These are phyloP conservation scores for Cercophora sp. DNA, from an alignment of 495 filamentous ascomycete species.

Conservation along the genomic window DNA sequence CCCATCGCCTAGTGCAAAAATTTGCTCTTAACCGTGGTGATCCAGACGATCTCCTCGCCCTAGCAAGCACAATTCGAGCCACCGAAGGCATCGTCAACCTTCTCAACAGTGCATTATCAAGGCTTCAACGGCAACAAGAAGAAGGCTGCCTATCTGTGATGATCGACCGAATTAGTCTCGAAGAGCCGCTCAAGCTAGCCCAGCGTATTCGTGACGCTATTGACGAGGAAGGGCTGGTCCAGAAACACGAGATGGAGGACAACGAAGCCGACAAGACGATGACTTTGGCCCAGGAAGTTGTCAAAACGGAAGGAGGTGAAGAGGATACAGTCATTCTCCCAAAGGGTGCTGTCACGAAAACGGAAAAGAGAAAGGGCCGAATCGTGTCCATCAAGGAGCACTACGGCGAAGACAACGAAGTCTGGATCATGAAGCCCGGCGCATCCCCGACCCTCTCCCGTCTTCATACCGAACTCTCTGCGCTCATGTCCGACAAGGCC, in stretches of 20 bases:
- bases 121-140: background rate
- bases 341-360: constrained; percentile 33
- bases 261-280: constrained; percentile 63
- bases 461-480: constrained; percentile 63
- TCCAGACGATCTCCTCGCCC: constrained; percentile 80
- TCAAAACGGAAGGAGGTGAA: constrained; percentile 53
- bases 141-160: constrained; percentile 49
- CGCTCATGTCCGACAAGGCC: constrained; percentile 54
- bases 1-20: constrained; percentile 84
- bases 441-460: constrained; percentile 62
- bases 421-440: constrained; percentile 81
- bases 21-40: constrained; percentile 91
- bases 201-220: constrained; percentile 69
- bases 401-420: constrained; percentile 55
- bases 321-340: constrained; percentile 37
- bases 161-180: constrained; percentile 60
- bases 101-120: constrained; percentile 15
- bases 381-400: constrained; percentile 39
- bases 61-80: constrained; percentile 76
- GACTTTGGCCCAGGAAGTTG: constrained; percentile 62
- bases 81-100: constrained; percentile 61
- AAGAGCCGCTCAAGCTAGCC: constrained; percentile 65
- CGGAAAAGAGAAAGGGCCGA: constrained; percentile 24
- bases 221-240: constrained; percentile 85
- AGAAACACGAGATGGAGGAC: constrained; percentile 73